Conservation (phyloP, 768 basidiomycete genomes). For the Tricholoma matsutake region DNA sequence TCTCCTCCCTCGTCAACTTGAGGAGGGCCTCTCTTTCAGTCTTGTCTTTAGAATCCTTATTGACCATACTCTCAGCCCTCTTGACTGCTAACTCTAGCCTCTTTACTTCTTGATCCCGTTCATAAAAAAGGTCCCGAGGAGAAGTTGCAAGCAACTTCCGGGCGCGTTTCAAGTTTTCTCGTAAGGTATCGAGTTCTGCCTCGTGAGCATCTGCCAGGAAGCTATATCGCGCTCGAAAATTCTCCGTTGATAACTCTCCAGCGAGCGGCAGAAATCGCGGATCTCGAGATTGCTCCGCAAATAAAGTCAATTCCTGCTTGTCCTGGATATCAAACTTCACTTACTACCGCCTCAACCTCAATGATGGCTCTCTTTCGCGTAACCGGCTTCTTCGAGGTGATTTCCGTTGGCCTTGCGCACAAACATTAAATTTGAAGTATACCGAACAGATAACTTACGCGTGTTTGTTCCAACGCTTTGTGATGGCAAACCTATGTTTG, state of each 20-base stretch:
- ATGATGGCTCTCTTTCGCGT: constrained; percentile 68
- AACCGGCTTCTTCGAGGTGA: constrained; percentile 84
- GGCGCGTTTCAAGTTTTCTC: constrained; percentile 65
- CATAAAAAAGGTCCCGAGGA: constrained; percentile 54
- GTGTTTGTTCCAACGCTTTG: constrained; percentile 75
- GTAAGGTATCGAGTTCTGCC: constrained; percentile 62
- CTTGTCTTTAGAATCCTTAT: constrained; percentile 64
- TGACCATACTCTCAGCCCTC: constrained; percentile 72
- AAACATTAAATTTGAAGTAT: constrained; percentile 2
- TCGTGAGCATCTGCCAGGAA: constrained; percentile 70
- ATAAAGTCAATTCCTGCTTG: constrained; percentile 1
- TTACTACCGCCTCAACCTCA: constrained; percentile 61
- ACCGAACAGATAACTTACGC: constrained; percentile 56
- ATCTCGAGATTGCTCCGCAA: constrained; percentile 69
- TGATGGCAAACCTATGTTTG: constrained; percentile 42
- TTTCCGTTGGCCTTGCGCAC: constrained; percentile 63
- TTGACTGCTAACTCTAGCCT: constrained; percentile 73
- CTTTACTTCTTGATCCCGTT: constrained; percentile 65
- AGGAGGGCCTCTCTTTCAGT: constrained; percentile 68
- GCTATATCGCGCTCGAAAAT: constrained; percentile 67
- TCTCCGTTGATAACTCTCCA: constrained; percentile 61
- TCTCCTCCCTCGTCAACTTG: constrained; percentile 54
- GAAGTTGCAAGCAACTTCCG: constrained; percentile 59
- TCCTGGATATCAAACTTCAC: constrained; percentile 16
- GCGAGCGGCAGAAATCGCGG: constrained; percentile 79